A percentile compares a stretch with the other conserved stretches of the same genome.
phyloP scores from a whole-genome alignment of 768 basidiomycete species.

The Psilocybe subaeruginosa region DNA sequence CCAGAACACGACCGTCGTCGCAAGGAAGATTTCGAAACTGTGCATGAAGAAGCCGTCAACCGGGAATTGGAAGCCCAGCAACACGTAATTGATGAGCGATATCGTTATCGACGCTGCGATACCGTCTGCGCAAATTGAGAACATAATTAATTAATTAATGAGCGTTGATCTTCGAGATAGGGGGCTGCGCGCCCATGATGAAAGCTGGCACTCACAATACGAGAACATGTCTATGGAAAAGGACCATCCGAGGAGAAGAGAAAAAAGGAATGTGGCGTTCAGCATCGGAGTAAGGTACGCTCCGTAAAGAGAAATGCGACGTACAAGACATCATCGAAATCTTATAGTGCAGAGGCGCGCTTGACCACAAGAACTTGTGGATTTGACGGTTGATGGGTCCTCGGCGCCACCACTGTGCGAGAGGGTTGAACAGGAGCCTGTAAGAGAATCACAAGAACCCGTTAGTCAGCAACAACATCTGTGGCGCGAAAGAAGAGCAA shows the following conservation, averaged over 20 bases:
- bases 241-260: neutral
- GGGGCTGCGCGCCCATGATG: neutral
- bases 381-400: slow-evolving; percentile 81
- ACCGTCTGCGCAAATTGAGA: slow-evolving; percentile 38
- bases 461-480: neutral
- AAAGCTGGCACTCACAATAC: slow-evolving; percentile 38
- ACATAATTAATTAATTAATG: neutral
- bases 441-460: slow-evolving; percentile 25
- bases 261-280: neutral
- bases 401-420: slow-evolving; percentile 72
- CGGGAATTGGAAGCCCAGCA: slow-evolving; percentile 74
- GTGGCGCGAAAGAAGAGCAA: slow-evolving; percentile 13
- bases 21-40: slow-evolving; percentile 81
- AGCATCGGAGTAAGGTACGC: neutral
- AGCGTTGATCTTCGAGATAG: neutral
- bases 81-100: slow-evolving; percentile 70
- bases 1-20: slow-evolving; percentile 77
- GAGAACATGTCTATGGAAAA: slow-evolving; percentile 51
- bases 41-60: slow-evolving; percentile 80
- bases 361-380: slow-evolving; percentile 76
- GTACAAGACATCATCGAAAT: slow-evolving; percentile 73
- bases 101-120: slow-evolving; percentile 72
- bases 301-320: slow-evolving; percentile 20
- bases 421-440: slow-evolving; percentile 82
- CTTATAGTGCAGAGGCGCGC: slow-evolving; percentile 81